Base-by-base conservation (phyloP, 208 protist species). In the Trypanosomatidae sp. region DNA sequence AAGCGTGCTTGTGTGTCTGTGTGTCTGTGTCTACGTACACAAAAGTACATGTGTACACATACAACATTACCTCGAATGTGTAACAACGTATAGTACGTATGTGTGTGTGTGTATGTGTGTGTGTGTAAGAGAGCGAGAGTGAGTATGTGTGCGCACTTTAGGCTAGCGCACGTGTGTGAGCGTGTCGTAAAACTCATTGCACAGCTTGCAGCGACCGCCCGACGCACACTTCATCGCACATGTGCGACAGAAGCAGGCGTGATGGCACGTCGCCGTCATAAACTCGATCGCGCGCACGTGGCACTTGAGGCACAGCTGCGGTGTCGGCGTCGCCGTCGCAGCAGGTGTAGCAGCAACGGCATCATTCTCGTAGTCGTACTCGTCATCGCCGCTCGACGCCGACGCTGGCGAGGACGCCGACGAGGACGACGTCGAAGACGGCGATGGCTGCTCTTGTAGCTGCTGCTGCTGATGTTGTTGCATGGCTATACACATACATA, bases 221-320 rank as follows among this genome's bases (percentile, higher is more conserved):
- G 80, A 88, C 3, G 85, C 85, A 27, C 76, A 88, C 48, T 90
- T 93, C 84, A 93, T 93, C 7, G 84, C 84, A 33, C 84, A 93
- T 3, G 41, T 56, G 43, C 65, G 70, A 65, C 84, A 93, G 62
- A 90, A 93, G 21, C 73, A 61, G 4, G 38, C 50, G 40, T 93
- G 84, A 20, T 69, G 41, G 39, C 84, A 93, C 7, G 53, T 61
- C 42, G 70, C 64, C n/a, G 80, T 78, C 41, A 81, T 53, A 57
- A 80, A 93, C 48, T 62, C 58, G 22, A 79, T 75, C 0, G 59
- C 52, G 16, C 59, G 51, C 21, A 43, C 49, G 18, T 86, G 57
- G 54, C 84, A 93, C 52, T 76, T 83, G 45, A 87, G 56, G 51
- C 85, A 90, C 19, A 76, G 0, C 33, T 21, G 7, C 16, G 53